Evolutionary conservation across 495 filamentous ascomycete genomes (phyloP), one percentile per base, ranked within the genome.

Genomic region (Aspergillus leporis): DNA sequence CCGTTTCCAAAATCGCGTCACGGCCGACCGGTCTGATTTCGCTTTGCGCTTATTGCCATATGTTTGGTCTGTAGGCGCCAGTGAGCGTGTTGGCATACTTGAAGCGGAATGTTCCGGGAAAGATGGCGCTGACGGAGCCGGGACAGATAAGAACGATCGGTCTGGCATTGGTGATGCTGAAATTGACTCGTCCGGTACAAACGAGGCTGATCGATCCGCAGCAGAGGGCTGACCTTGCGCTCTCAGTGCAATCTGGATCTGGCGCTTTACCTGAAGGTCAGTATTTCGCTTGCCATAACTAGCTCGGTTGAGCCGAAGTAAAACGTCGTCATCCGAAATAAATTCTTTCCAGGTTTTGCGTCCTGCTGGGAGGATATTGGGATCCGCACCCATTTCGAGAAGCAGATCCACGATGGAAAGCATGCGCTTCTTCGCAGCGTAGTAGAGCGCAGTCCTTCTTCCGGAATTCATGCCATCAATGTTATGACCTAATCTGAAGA

Each of bases 361-460:
- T 53, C 65, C 65, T 40, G 40, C 22, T 28, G 65, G 65, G 60
- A 68, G 51, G 31, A 68, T 66, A 36, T 65, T 68, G 65, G 62
- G 65, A 63, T 68, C 62, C 63, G 65, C 65, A 62, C 65, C 65
- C 18, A 46, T 38, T 4, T 68, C 54, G 34, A 70, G 65, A 62
- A 70, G 67, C 55, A 68, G 43, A 47, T 67, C 60, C 54, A 69
- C 60, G 21, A 65, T 66, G 47, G 56, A 22, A 61, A 65, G 53
- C 56, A 65, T 61, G 64, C 64, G 36, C 56, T 65, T 67, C 57
- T 65, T 69, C 28, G 61, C 66, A 30, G 68, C 66, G 60, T 69
- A 67, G 41, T 69, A 71, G 21, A 71, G 64, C 56, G 66, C 66
- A 52, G 69, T 71, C 58, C 69, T 69, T 40, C 54, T 62, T 64